Evolutionary conservation across 1,284 basidiomycete species (phyloP).

Genomic region (Pseudozyma tsukubaensis): DNA sequence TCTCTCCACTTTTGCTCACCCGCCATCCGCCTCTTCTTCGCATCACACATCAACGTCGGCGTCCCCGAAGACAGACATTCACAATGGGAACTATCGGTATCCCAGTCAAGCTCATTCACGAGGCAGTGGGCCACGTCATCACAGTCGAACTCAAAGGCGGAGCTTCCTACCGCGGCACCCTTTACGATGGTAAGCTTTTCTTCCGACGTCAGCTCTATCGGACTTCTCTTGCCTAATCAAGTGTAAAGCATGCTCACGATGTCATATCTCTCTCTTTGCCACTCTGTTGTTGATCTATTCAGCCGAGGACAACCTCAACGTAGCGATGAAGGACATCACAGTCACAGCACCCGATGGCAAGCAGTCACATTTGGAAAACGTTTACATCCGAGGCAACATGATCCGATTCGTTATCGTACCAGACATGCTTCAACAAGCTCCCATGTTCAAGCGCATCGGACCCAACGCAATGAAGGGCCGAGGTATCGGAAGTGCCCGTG

Average conservation of each 20-base stretch:
- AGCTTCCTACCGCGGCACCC: conserved; percentile 94
- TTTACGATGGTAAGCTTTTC: conserved; percentile 76
- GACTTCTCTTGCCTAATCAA: not conserved
- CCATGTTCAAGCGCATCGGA: conserved; percentile 99
- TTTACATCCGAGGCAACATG: conserved; percentile 98
- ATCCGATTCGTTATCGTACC: conserved; percentile 93
- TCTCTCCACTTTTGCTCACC: not conserved
- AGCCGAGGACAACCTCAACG: conserved; percentile 99
- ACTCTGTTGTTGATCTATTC: not conserved
- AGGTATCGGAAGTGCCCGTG: conserved; percentile 97
- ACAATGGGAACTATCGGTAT: conserved; percentile 67
- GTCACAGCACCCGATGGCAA: conserved; percentile 98
- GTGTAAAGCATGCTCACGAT: not conserved
- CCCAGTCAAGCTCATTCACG: conserved; percentile 70
- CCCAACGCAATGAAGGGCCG: conserved; percentile 98
- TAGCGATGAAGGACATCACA: conserved; percentile 94
- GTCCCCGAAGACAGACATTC: not conserved
- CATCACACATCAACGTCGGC: not conserved
- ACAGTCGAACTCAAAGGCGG: conserved; percentile 98
- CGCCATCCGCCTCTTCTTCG: not conserved
- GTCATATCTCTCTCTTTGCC: not conserved
- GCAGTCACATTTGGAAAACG: conserved; percentile 98
- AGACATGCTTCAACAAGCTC: conserved; percentile 98
- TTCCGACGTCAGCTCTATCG: not conserved
- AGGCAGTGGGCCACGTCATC: conserved; percentile 89